Evolutionary conservation across 2,329 filamentous ascomycete genomes (phyloP).

Genomic region (Metarhizium rileyi): DNA sequence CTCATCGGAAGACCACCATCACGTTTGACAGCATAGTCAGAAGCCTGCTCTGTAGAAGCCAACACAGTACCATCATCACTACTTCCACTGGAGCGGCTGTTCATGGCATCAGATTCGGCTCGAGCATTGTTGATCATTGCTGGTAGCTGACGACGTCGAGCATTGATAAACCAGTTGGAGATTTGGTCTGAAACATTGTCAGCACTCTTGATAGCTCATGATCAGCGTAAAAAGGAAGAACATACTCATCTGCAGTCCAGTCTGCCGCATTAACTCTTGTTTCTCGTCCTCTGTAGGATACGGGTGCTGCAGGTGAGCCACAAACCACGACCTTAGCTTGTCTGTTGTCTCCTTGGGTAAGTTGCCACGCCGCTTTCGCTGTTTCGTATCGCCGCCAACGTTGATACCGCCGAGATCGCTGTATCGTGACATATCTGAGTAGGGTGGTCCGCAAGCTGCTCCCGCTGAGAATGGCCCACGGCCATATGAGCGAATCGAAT

Average conservation of each 20-base stretch:
- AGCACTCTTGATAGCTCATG: too few species aligned
- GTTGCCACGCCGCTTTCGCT: constrained; percentile 65
- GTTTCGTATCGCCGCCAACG: constrained; percentile 33
- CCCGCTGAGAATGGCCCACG: constrained; percentile 33
- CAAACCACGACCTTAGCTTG: constrained; percentile 70
- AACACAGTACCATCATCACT: constrained; percentile 27
- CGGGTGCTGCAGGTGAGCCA: constrained; percentile 66
- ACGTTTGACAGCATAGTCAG: constrained; percentile 16
- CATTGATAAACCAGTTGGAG: constrained; percentile 76
- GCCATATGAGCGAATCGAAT: constrained; percentile 33
- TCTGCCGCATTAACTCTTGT: constrained; percentile 66
- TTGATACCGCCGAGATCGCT: constrained; percentile 28
- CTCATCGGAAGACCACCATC: constrained; percentile 30
- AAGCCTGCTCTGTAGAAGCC: constrained; percentile 25
- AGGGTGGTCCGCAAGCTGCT: constrained; percentile 27
- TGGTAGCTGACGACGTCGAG: constrained; percentile 55
- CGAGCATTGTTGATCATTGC: constrained; percentile 47
- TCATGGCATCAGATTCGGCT: constrained; percentile 40
- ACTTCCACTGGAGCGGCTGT: constrained; percentile 15
- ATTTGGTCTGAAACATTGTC: constrained; percentile 46
- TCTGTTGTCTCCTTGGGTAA: constrained; percentile 85
- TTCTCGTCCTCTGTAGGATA: constrained; percentile 88
- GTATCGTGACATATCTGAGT: constrained; percentile 33
- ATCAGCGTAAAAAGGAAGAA: constrained; percentile 15
- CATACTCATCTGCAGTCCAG: constrained; percentile 69